These are phyloP conservation scores for Epicoccum sorghinum DNA, from an alignment of 2,329 filamentous ascomycete genomes.

Conservation along the genomic window DNA sequence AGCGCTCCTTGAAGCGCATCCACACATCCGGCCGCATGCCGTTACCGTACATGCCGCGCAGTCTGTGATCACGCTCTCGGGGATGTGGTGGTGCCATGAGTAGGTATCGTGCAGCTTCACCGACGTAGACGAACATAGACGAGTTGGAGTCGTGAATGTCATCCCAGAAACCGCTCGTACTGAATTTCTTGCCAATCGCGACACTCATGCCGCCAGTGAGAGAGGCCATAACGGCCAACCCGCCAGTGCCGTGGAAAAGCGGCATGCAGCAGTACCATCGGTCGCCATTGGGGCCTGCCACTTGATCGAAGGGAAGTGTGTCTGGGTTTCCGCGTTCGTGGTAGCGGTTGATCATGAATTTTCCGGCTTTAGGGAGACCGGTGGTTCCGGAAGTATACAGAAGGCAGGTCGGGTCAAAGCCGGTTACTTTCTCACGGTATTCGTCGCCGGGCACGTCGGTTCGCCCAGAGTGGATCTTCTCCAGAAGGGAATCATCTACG, in stretches of 20 bases:
- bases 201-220: constrained; percentile 53
- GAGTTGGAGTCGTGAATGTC: constrained; percentile 71
- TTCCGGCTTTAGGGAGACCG: constrained; percentile 67
- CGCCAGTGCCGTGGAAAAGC: constrained; percentile 76
- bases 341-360: constrained; percentile 35
- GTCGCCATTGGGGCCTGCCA: constrained; percentile 53
- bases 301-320: constrained; percentile 41
- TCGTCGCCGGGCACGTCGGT: constrained; percentile 57
- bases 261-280: constrained; percentile 79
- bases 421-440: constrained; percentile 59
- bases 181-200: constrained; percentile 70
- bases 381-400: constrained; percentile 80
- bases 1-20: constrained; percentile 66
- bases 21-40: constrained; percentile 72
- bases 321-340: constrained; percentile 45
- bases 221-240: constrained; percentile 61
- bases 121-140: constrained; percentile 76
- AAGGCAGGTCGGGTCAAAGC: constrained; percentile 62
- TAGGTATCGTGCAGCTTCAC: constrained; percentile 75
- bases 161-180: constrained; percentile 70
- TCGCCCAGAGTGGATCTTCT: constrained; percentile 24
- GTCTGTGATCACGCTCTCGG: constrained; percentile 63
- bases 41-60: constrained; percentile 68
- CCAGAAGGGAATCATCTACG: constrained; percentile 26
- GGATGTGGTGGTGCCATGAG: constrained; percentile 68